phyloP scores from a whole-genome alignment of 768 basidiomycete genomes.

The Naganishia friedmannii region DNA sequence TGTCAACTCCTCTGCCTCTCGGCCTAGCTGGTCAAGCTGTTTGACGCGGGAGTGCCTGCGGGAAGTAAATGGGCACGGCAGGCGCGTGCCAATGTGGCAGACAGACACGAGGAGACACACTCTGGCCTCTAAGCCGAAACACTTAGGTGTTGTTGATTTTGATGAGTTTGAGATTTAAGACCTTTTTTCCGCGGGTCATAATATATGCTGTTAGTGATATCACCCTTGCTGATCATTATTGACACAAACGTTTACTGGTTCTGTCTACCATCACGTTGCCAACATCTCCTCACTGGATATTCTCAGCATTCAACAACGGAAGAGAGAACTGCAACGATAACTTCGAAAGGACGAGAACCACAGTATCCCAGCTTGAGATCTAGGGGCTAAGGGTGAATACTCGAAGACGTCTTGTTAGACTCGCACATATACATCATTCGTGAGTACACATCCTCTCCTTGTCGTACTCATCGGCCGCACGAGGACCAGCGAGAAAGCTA shows the following conservation, averaged over 20 bases:
- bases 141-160: background rate
- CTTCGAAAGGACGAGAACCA: background rate
- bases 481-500: background rate
- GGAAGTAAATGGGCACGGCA: background rate
- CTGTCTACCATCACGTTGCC: background rate
- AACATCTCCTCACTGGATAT: background rate
- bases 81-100: background rate
- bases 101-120: too few species aligned
- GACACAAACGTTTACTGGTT: background rate
- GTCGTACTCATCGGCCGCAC: background rate
- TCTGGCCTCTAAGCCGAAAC: slow-evolving; percentile 3
- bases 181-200: background rate
- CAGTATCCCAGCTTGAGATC: background rate
- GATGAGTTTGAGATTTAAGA: slow-evolving; percentile 5
- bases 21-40: too few species aligned
- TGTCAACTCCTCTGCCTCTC: too few species aligned
- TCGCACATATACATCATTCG: background rate
- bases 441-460: background rate
- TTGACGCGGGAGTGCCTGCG: background rate
- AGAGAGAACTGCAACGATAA: background rate
- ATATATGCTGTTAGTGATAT: background rate
- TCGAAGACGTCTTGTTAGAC: background rate
- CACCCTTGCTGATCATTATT: background rate
- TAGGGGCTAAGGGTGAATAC: background rate
- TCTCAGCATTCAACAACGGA: background rate